Evolutionary conservation across 2,329 filamentous ascomycete species (phyloP), one percentile per base, ranked within the genome.

Genomic region (Aspergillus proliferans): DNA sequence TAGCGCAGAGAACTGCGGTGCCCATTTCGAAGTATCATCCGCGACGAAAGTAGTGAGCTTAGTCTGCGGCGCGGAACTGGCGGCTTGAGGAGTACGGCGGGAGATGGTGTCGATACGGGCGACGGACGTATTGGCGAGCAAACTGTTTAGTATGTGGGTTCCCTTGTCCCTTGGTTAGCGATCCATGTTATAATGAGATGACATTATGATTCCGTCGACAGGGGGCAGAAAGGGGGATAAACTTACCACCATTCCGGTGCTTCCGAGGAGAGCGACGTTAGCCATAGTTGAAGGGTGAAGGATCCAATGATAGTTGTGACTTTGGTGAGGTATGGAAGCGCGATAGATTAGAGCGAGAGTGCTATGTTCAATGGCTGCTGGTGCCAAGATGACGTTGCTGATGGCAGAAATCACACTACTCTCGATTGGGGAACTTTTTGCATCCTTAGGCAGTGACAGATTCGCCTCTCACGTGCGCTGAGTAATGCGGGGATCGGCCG

Each of bases 21-120:
- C 71, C 91, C 90, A 96, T 63, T 79, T 77, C 6, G 79, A 67
- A 1, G 82, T 83, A 66, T 94, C 87, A 57, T 78, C 56, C 22
- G 87, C 83, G 60, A 86, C 70, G 56, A 87, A 72, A n/a, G 84
- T 77, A 46, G 79, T 76, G 53, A 92, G 79, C 57, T 85, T 86
- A 47, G 76, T 69, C 55, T 77, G 72, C 47, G 77, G 70, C 12
- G 76, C 75, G n/a, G 72, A 76, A 6, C 73, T 69, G 42, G 60
- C 60, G 15, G 56, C 58, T 46, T 63, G 54, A n/a, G 67, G 70
- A 9, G 65, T 62, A 34, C 74, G 71, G 33, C 74, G 72, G 45
- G 72, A 73, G 52, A 77, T 66, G 5, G 73, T 71, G 47, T 74
- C 66, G 41, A 78, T 64, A 14, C 67, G 66, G 36, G 66, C 64